Percentiles rank a stretch among this genome's conserved stretches.
phyloP scores from a whole-genome alignment of 345 rosid species.

The Syzygium aromaticum region DNA sequence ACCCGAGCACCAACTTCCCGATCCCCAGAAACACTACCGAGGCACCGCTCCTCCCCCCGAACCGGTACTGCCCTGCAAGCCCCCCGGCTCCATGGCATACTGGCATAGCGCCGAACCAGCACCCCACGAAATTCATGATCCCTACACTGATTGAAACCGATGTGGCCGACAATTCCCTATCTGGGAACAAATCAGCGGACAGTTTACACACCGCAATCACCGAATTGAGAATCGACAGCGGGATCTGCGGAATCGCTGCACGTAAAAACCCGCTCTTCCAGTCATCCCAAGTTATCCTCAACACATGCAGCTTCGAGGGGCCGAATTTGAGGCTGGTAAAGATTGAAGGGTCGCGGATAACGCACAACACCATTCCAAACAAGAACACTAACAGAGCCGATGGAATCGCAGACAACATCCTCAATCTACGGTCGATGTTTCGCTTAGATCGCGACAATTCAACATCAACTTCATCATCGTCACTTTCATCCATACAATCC shows the following conservation, averaged over 20 bases:
- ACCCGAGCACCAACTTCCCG: conserved; percentile 56
- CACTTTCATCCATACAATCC: background rate
- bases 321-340: conserved; percentile 47
- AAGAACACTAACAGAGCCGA: conserved; percentile 67
- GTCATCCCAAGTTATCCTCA: conserved; percentile 68
- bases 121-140: conserved; percentile 66
- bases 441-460: background rate
- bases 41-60: conserved; percentile 71
- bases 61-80: conserved; percentile 80
- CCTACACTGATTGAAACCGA: conserved; percentile 73
- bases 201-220: conserved; percentile 82
- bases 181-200: conserved; percentile 69
- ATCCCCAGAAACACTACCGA: conserved; percentile 63
- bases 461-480: background rate
- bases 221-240: conserved; percentile 62
- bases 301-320: conserved; percentile 45
- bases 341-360: conserved; percentile 54
- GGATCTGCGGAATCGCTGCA: conserved; percentile 90
- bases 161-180: conserved; percentile 53
- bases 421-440: conserved; percentile 24
- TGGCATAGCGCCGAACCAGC: conserved; percentile 97
- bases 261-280: conserved; percentile 77
- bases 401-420: conserved; percentile 50
- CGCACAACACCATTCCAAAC: conserved; percentile 48
- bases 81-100: conserved; percentile 94